phyloP scores from a whole-genome alignment of 1,284 basidiomycete genomes.

The Naganishia sp. region DNA sequence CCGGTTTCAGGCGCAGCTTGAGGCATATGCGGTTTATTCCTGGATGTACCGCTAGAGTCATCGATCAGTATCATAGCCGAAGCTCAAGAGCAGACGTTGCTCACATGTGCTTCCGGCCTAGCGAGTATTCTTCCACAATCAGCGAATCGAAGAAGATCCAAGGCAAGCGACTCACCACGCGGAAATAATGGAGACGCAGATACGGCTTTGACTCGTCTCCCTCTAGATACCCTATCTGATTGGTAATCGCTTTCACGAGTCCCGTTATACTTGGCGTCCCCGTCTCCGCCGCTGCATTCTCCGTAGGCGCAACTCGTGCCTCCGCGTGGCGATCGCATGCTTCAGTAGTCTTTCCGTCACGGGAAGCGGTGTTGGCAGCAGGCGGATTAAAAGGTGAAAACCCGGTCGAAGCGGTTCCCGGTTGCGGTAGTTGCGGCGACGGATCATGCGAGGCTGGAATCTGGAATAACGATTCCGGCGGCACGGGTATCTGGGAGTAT shows the following conservation, averaged over 20 bases:
- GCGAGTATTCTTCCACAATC: background rate
- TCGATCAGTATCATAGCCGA: background rate
- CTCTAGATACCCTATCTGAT: slow-evolving; percentile 53
- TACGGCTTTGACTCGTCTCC: slow-evolving; percentile 53
- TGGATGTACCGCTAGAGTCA: slow-evolving; percentile 44
- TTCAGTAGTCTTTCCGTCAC: background rate
- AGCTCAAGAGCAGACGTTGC: slow-evolving; percentile 21
- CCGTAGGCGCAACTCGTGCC: background rate
- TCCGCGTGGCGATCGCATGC: background rate
- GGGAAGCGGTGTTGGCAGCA: background rate
- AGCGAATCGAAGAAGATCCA: background rate
- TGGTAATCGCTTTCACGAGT: slow-evolving; percentile 51
- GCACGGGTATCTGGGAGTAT: background rate
- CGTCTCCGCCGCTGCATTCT: background rate
- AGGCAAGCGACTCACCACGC: slow-evolving; percentile 47
- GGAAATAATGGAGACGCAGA: slow-evolving; percentile 54
- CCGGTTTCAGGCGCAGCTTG: slow-evolving; percentile 51
- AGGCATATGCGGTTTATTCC: slow-evolving; percentile 56
- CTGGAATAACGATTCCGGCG: background rate
- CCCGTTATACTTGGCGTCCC: slow-evolving; percentile 21
- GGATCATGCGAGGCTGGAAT: background rate
- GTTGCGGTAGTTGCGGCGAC: background rate
- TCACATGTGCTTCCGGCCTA: slow-evolving; percentile 52
- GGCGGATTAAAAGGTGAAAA: slow-evolving; percentile 3
- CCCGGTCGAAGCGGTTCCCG: background rate